phyloP scores from a whole-genome alignment of 345 rosid species.

The Limnanthes douglasii region DNA sequence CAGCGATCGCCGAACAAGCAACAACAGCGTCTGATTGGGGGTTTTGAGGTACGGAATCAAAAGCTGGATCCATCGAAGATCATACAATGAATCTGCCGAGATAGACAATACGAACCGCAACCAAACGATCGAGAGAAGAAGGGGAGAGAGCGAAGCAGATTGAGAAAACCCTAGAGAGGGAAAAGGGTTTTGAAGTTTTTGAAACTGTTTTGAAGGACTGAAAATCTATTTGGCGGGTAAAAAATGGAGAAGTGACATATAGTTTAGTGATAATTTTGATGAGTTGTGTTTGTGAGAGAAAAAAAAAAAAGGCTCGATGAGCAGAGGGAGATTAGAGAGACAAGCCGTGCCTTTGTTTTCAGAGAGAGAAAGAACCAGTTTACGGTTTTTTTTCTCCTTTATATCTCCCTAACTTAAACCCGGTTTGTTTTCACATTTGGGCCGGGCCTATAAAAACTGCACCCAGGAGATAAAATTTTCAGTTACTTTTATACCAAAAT shows the following conservation, averaged over 20 bases:
- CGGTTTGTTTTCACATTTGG: no score
- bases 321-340: slow-evolving; percentile 1
- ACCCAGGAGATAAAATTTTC: no score
- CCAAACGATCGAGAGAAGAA: no score
- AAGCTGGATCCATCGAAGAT: slow-evolving; percentile 17
- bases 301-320: neutral
- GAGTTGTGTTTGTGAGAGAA: neutral
- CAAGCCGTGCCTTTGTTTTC: neutral
- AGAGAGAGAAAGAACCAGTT: neutral
- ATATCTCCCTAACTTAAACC: no score
- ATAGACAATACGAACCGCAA: no score
- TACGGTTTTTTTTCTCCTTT: no score
- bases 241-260: neutral
- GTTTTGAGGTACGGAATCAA: neutral
- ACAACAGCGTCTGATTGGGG: slow-evolving; percentile 4
- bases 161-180: slow-evolving; percentile 2
- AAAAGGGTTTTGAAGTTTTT: slow-evolving; percentile 3
- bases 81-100: slow-evolving; percentile 4
- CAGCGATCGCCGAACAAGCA: slow-evolving; percentile 4
- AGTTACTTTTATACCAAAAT: no score
- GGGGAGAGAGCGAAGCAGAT: slow-evolving; percentile 4
- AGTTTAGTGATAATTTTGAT: neutral
- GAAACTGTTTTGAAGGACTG: slow-evolving; percentile 5
- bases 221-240: slow-evolving; percentile 32
- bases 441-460: no score